Evolutionary conservation across 257 asterid genomes (phyloP).

Genomic region (Fraxinus cuspidata): DNA sequence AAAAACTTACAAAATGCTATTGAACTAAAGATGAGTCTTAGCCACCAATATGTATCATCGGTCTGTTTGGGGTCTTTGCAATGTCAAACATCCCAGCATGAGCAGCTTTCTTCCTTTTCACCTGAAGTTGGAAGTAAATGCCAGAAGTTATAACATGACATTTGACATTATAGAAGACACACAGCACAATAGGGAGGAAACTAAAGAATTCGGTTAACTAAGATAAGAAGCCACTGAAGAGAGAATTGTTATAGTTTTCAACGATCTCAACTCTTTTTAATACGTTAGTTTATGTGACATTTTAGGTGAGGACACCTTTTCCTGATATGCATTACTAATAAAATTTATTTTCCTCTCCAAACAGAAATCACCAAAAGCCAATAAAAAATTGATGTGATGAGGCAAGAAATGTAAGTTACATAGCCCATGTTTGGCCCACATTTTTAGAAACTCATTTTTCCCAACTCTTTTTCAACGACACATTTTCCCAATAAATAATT

Average conservation of each 20-base stretch:
- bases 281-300: background rate
- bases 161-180: background rate
- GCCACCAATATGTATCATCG: constrained; percentile 98
- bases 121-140: constrained; percentile 42
- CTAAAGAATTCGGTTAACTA: background rate
- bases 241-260: background rate
- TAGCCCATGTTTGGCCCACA: no score
- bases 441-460: no score
- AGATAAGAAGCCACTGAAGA: background rate
- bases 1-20: constrained; percentile 21
- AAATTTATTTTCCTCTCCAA: background rate
- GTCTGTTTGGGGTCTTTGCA: constrained; percentile 93
- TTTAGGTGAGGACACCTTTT: background rate
- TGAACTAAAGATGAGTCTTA: constrained; percentile 30
- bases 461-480: no score
- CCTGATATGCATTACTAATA: background rate
- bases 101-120: constrained; percentile 89
- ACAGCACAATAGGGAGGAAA: background rate
- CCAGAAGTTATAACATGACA: constrained; percentile 15
- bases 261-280: background rate
- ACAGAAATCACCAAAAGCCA: constrained; percentile 1
- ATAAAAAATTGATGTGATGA: background rate
- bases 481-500: no score
- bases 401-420: background rate
- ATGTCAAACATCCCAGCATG: constrained; percentile 97